These are phyloP conservation scores for Entomophthora muscae DNA, from an alignment of 371 early-diverging fungal genomes.

Conservation along the genomic window DNA sequence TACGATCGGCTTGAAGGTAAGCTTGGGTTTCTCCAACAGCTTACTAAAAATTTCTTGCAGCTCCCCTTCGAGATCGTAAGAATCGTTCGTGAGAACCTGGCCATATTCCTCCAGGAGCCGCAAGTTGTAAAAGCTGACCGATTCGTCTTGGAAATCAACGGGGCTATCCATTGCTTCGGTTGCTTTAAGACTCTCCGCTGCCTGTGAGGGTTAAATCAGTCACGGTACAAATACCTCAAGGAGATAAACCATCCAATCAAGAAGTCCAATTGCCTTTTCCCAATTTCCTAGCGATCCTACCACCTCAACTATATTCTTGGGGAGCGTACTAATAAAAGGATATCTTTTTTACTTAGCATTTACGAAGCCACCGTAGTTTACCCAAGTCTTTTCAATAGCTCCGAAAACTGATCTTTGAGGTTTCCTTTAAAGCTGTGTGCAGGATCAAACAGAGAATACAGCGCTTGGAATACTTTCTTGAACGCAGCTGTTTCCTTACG, in stretches of 20 bases:
- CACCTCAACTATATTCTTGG: neutral
- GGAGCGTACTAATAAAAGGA: neutral
- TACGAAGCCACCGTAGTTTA: neutral
- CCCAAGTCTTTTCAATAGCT: neutral
- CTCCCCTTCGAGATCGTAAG: neutral
- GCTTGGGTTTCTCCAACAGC: neutral
- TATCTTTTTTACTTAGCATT: neutral
- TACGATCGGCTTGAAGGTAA: neutral
- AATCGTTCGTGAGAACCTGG: neutral
- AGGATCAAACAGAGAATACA: neutral
- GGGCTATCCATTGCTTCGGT: neutral
- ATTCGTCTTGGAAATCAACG: neutral
- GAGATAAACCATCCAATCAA: neutral
- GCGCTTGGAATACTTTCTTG: neutral
- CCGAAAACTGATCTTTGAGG: neutral
- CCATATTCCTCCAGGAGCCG: neutral
- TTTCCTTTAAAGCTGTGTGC: neutral
- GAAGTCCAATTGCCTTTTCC: neutral
- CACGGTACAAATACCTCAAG: neutral
- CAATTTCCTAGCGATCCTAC: neutral
- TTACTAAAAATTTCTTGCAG: neutral
- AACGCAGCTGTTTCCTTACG: neutral
- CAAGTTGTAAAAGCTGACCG: neutral
- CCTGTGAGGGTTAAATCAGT: neutral
- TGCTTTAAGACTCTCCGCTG: neutral